Evolutionary conservation across 2,329 filamentous ascomycete genomes (phyloP).

Genomic region (Xylaria digitata): DNA sequence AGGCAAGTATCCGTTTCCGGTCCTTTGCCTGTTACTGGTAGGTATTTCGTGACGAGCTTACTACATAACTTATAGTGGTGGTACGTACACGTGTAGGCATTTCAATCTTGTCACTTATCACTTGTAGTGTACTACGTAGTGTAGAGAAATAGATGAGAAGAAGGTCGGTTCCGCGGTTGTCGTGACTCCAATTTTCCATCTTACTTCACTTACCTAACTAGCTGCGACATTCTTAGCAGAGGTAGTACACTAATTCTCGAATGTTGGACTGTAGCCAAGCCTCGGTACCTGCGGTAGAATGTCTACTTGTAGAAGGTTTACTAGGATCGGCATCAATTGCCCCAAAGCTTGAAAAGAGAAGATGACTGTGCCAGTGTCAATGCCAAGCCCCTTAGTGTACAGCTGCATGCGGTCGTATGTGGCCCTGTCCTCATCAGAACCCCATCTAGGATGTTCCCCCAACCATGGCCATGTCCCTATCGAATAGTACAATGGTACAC

Average conservation of each 20-base stretch:
- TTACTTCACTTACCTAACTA: not conserved
- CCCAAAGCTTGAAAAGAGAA: slow-evolving; percentile 5
- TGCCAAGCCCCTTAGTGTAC: slow-evolving; percentile 34
- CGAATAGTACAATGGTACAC: too few relatives aligned
- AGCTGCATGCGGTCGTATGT: slow-evolving; percentile 6
- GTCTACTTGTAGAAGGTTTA: slow-evolving; percentile 2
- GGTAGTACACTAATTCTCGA: not conserved
- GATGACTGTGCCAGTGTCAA: slow-evolving; percentile 33
- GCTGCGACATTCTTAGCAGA: not conserved
- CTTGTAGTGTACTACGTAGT: too few relatives aligned
- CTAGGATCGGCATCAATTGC: slow-evolving; percentile 3
- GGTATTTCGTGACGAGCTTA: slow-evolving; percentile 10
- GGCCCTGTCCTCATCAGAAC: not conserved
- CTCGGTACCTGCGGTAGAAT: not conserved
- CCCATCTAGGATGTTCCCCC: too few relatives aligned
- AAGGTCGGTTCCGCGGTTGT: not conserved
- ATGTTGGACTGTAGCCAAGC: slow-evolving; percentile 5
- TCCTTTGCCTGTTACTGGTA: not conserved
- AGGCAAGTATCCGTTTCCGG: not conserved
- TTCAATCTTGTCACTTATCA: too few relatives aligned
- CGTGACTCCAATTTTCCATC: not conserved
- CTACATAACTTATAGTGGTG: not conserved
- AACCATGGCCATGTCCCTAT: too few relatives aligned
- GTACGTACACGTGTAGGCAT: not conserved
- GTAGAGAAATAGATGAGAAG: not conserved